phyloP scores from a whole-genome alignment of 495 filamentous ascomycete species.

The Penicillium canariense region DNA sequence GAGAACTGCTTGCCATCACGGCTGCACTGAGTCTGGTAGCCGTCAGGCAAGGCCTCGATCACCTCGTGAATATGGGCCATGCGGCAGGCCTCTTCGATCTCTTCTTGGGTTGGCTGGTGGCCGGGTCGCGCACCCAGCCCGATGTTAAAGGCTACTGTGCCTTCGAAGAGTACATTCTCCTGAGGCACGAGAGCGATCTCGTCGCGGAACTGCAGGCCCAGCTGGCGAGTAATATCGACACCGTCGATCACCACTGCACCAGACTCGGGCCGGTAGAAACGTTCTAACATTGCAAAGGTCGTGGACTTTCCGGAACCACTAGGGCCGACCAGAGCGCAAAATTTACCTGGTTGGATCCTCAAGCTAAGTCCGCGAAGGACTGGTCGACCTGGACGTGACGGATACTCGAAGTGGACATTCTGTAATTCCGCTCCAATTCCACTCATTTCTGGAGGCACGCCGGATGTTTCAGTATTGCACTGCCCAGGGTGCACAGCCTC shows the following conservation, averaged over 20 bases:
- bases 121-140: slow-evolving; percentile 47
- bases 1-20: slow-evolving; percentile 60
- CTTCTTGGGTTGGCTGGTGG: slow-evolving; percentile 41
- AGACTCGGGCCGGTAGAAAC: slow-evolving; percentile 51
- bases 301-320: slow-evolving; percentile 62
- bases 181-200: slow-evolving; percentile 54
- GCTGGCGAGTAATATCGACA: slow-evolving; percentile 36
- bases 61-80: slow-evolving; percentile 59
- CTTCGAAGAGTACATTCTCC: slow-evolving; percentile 52
- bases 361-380: slow-evolving; percentile 55
- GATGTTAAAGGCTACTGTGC: slow-evolving; percentile 53
- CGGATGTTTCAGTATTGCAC: background rate
- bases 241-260: slow-evolving; percentile 42
- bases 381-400: slow-evolving; percentile 51
- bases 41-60: slow-evolving; percentile 54
- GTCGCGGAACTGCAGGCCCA: slow-evolving; percentile 43
- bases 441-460: slow-evolving; percentile 7
- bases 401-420: slow-evolving; percentile 58
- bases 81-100: slow-evolving; percentile 56
- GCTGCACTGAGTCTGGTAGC: slow-evolving; percentile 64
- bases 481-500: slow-evolving; percentile 19
- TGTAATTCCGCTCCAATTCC: slow-evolving; percentile 48
- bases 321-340: slow-evolving; percentile 58
- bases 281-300: slow-evolving; percentile 57
- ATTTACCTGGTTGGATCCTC: slow-evolving; percentile 53